Evolutionary conservation across 2,329 filamentous ascomycete genomes (phyloP), one percentile per base, ranked within the genome.

Genomic region (Xylariales sp.): DNA sequence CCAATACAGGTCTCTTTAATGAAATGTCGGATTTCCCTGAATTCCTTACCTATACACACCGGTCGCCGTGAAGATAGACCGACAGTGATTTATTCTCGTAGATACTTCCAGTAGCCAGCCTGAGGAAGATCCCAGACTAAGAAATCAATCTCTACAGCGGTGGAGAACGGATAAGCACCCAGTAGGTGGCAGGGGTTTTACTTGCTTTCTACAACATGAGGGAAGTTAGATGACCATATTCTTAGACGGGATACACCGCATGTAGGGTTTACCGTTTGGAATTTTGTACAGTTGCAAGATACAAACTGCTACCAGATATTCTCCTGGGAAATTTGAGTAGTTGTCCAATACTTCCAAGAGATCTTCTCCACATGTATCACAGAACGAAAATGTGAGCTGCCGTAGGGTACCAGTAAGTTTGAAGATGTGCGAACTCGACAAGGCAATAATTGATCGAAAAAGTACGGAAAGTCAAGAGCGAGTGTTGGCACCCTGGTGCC

Each of bases 381-480:
- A 34, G 32, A 34, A 34, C 14, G 32, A 15, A 20, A 34, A 23
- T 14, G 32, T 20, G 32, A 21, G 14, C 12, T 3, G 4, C 32
- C 15, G 32, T 15, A 20, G 8, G 19, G 20, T 12, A 23, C 32
- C 32, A 5, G 32, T 21, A 3, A 21, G 14, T 21, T 21, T 34
- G 7, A 5, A 19, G 8, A 12, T 13, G 16, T 34, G 32, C 12
- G 17, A 17, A 20, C 32, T 20, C 13, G 32, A 34, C 16, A 34
- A 20, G 32, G 32, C 32, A 23, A 34, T 34, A 11, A 34, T 23
- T 16, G 32, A 16, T 34, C 32, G 32, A 13, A 34, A 34, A 4
- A 34, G 18, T 10, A 34, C 4, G 32, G 32, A 6, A 34, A 34
- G 32, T 34, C 32, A 13, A 34, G 32, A 34, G 32, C 32, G 23